These are phyloP conservation scores for Chytriomyces sp. DNA, from an alignment of 192 early-diverging fungal species.

Conservation along the genomic window DNA sequence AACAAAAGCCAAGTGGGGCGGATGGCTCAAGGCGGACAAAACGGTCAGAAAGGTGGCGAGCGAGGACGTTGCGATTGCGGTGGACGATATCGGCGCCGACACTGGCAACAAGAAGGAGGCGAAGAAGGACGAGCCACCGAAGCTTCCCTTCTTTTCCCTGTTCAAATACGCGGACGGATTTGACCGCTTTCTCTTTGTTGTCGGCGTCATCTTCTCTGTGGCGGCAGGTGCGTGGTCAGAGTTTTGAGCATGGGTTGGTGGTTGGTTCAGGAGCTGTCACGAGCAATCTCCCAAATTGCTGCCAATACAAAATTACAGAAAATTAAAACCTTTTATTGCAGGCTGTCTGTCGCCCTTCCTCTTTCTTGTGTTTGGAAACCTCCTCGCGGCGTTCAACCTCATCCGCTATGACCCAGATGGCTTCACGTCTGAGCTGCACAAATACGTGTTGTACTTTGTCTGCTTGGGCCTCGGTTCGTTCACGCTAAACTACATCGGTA, in stretches of 20 bases:
- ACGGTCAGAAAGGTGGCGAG: background rate
- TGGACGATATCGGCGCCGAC: background rate
- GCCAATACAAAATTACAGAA: too few relatives aligned
- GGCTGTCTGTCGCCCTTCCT: conserved; percentile 12
- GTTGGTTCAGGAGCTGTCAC: too few relatives aligned
- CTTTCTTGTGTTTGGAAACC: conserved; percentile 24
- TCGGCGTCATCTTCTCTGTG: conserved; percentile 4
- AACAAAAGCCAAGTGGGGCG: too few relatives aligned
- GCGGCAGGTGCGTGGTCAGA: background rate
- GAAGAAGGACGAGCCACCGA: background rate
- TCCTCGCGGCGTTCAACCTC: background rate
- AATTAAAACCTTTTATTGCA: background rate
- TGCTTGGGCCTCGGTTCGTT: conserved; percentile 35
- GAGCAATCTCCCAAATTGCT: too few relatives aligned
- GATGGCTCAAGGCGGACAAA: background rate
- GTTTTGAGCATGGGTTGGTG: background rate
- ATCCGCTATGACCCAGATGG: background rate
- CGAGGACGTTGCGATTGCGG: background rate
- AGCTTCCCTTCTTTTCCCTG: conserved; percentile 23
- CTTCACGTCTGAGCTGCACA: conserved; percentile 5
- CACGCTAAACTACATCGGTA: conserved; percentile 30
- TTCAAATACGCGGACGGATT: conserved; percentile 17
- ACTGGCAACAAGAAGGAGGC: too few relatives aligned
- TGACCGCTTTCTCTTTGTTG: background rate
- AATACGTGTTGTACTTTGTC: conserved; percentile 20